phyloP scores from a whole-genome alignment of 495 filamentous ascomycete genomes.

The Penicillium diatomitis region DNA sequence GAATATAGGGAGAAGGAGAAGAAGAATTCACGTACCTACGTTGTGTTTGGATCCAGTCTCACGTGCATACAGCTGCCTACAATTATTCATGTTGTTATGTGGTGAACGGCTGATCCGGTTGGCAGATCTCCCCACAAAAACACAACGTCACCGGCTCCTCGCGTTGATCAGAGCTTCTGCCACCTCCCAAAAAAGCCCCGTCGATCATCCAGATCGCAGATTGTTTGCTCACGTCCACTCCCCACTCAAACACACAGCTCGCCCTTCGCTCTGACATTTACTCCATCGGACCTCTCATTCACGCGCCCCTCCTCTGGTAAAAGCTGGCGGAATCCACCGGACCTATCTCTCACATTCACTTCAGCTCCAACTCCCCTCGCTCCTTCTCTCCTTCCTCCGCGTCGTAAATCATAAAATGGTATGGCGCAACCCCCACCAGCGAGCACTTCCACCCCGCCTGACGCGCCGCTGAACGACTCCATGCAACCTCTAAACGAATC shows the following conservation, averaged over 20 bases:
- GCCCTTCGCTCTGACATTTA: too few species aligned
- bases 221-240: too few species aligned
- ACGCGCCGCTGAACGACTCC: conserved; percentile 24
- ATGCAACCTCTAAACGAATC: conserved; percentile 31
- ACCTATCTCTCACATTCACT: background rate
- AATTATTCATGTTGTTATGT: too few species aligned
- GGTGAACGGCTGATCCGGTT: too few species aligned
- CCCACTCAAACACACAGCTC: too few species aligned
- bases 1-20: too few species aligned
- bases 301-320: too few species aligned
- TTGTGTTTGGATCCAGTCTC: too few species aligned
- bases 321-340: conserved; percentile 7
- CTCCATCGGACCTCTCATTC: too few species aligned
- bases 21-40: too few species aligned
- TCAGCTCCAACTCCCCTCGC: background rate
- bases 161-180: background rate
- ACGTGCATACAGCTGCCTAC: too few species aligned
- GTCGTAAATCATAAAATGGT: conserved; percentile 28
- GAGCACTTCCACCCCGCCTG: conserved; percentile 39
- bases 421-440: conserved; percentile 44
- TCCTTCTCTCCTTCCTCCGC: background rate
- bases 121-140: conserved; percentile 6
- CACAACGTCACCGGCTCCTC: conserved; percentile 20
- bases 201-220: too few species aligned
- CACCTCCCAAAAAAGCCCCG: conserved; percentile 15